Base-by-base conservation (phyloP, 2,329 filamentous ascomycete species). In the Neospermospora avenae region DNA sequence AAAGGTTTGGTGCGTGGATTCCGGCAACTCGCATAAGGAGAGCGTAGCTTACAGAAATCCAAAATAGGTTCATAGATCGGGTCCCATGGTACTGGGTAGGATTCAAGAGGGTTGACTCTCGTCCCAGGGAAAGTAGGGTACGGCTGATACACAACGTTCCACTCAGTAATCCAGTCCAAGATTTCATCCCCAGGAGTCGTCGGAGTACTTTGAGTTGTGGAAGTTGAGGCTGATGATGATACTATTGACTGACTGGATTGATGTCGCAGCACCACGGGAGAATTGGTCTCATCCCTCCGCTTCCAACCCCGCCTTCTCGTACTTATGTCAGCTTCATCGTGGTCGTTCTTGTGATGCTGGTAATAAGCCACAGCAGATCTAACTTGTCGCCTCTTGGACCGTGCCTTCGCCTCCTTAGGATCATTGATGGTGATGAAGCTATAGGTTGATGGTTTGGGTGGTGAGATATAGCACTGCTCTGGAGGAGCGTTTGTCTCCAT, bases 371-470 rank as follows among this genome's bases (percentile, higher is more conserved):
- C 61, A 49, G 59, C 58, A 16, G 61, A 63, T n/a, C 61, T 57
- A 16, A 63, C 58, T 28, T 53, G 34, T 45, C 61, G 31, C 52
- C 55, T 58, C 24, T 59, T 60, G 11, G 55, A 58, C 20, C 58
- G 44, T 7, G 44, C 42, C 37, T 60, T 63, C 7, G 61, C 44
- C 25, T 60, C 61, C 37, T 60, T 45, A 13, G 61, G 58, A 39
- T 63, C 57, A 18, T 55, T 63, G 55, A 63, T 60, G 13, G 55
- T 60, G 34, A 63, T 56, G 42, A 63, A 63, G 45, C 61, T 60
- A 22, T 60, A 54, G 13, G 55, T 51, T 8, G 61, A 49, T 16
- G 54, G 58, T 20, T 42, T 49, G 28, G 42, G 44, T 2, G 35
- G 31, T 25, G 48, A 25, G 13, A 16, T 24, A 18, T 22, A 31